Percentiles rank a stretch among this genome's conserved stretches.
Conservation (phyloP, 495 filamentous ascomycete species). For the Annulohypoxylon bovei region DNA sequence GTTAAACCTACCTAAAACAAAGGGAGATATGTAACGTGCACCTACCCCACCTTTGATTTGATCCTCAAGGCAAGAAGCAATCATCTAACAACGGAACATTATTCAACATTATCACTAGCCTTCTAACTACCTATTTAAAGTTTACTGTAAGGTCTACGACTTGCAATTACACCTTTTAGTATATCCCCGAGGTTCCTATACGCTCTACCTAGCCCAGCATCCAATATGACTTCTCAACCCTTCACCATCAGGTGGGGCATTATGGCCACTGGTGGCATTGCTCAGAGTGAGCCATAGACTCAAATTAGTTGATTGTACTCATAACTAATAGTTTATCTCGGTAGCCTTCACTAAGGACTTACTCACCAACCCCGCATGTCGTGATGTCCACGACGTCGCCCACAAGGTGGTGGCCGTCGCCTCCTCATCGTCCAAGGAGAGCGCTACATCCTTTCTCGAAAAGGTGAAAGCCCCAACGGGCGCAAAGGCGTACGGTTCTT, state of each 20-base stretch:
- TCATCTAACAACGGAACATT: background rate
- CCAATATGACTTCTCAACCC: conserved; percentile 58
- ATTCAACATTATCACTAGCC: background rate
- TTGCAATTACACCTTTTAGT: background rate
- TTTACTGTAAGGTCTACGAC: background rate
- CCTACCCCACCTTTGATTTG: background rate
- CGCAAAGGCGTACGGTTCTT: conserved; percentile 82
- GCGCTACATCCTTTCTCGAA: conserved; percentile 76
- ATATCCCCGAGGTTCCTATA: background rate
- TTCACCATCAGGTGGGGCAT: conserved; percentile 81
- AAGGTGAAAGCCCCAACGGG: conserved; percentile 69
- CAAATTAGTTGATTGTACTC: background rate
- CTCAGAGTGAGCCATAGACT: conserved; percentile 64
- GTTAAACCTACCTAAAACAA: background rate
- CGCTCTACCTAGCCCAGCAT: background rate
- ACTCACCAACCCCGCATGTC: conserved; percentile 75
- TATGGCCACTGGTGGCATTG: conserved; percentile 84
- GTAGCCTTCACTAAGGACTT: conserved; percentile 85
- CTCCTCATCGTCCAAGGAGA: conserved; percentile 75
- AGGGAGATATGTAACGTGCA: background rate
- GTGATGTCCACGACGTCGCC: conserved; percentile 75
- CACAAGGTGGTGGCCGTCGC: conserved; percentile 85
- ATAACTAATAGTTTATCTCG: conserved; percentile 9
- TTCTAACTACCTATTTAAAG: background rate
- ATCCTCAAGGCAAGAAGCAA: background rate